Base-by-base conservation (phyloP, 2,329 filamentous ascomycete genomes). In the Xylaria hypoxylon region DNA sequence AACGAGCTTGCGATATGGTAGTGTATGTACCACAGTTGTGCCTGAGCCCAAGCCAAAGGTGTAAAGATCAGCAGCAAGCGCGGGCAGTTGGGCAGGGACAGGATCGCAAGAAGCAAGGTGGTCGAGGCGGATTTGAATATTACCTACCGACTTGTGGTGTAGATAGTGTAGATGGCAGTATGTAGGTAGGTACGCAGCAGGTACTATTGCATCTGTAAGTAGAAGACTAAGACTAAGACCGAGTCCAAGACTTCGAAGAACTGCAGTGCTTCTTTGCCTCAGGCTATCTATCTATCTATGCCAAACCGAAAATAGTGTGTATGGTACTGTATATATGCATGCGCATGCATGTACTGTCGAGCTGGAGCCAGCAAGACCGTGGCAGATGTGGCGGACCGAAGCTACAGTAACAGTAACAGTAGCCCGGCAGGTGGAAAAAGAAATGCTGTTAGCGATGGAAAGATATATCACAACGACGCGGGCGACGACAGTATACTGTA, bases 61-160 rank as follows among this genome's bases (percentile, higher is more conserved):
- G 65, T 61, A 55, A 58, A 67, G 67, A 67, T 67, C 64, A 64
- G 57, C 60, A 38, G 15, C 35, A 33, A 62, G 28, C 64, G 28
- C 38, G 59, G 55, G 56, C 64, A 67, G 67, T 68, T 68, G 67
- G 67, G 67, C 64, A 68, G 59, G 45, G 64, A 67, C 62, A 59
- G 42, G 48, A 58, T 22, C 61, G 44, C 51, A 38, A 66, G 45
- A 50, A 38, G 38, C 40, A 62, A 58, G 66, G 53, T 50, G 45
- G 65, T 44, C 38, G 62, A 62, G 62, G 52, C 40, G 65, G 62
- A 61, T 68, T 28, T 38, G 15, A 11, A 38, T 38, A 38, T 38
- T 38, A 13, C 10, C 35, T 38, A 6, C 31, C 10, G 10, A 6
- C 31, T 33, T 10, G 7, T 8, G 5, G 15, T 38, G 15, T n/a